phyloP scores from a whole-genome alignment of 2,329 filamentous ascomycete genomes.

The Pseudogymnoascus pannorum region DNA sequence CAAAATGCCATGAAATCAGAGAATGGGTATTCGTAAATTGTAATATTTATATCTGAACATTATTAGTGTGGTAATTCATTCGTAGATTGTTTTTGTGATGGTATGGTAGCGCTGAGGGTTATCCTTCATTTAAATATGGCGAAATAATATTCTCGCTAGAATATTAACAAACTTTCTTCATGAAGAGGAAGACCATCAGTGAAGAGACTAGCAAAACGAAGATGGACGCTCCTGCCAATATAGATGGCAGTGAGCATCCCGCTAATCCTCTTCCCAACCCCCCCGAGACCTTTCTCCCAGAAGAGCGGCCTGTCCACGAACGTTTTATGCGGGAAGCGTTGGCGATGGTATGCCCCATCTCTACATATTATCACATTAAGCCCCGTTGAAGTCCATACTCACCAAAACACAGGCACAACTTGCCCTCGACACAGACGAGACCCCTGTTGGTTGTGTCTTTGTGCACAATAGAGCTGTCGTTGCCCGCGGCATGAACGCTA shows the following conservation, averaged over 20 bases:
- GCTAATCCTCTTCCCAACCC: neutral
- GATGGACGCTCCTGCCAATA: constrained; percentile 9
- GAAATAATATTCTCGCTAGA: constrained; percentile 1
- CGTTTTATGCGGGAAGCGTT: constrained; percentile 78
- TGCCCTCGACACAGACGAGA: constrained; percentile 80
- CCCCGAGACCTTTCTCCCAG: neutral
- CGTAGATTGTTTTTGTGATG: neutral
- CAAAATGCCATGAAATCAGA: neutral
- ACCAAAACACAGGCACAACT: constrained; percentile 60
- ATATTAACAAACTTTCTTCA: neutral
- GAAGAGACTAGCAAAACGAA: constrained; percentile 6
- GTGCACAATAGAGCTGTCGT: constrained; percentile 75
- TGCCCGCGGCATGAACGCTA: constrained; percentile 91
- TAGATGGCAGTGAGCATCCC: constrained; percentile 5
- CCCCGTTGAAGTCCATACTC: neutral
- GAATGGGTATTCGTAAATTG: neutral
- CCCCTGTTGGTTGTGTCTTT: constrained; percentile 92
- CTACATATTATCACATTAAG: constrained; percentile 3
- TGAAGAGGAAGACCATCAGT: constrained; percentile 1
- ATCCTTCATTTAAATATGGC: neutral
- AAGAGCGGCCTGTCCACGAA: neutral
- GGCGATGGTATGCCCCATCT: constrained; percentile 57
- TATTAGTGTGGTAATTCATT: neutral
- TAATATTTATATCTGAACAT: neutral
- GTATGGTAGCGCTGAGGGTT: neutral